phyloP scores from a whole-genome alignment of 208 protist species.

The Herpetomonas samuelpessoai region DNA sequence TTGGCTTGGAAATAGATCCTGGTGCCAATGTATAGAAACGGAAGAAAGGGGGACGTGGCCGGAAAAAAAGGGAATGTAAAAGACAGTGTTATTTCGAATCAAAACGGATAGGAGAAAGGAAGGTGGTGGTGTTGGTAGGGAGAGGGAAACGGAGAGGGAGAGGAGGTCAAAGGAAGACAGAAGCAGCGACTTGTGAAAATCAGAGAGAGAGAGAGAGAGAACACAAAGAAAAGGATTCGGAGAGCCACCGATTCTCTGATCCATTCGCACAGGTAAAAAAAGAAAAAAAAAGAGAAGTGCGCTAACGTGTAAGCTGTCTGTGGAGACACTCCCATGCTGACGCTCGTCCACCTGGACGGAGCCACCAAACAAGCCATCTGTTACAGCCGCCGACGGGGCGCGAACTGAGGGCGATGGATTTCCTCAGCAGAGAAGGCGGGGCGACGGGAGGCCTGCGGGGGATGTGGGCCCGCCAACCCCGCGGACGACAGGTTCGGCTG shows the following conservation, averaged over 20 bases:
- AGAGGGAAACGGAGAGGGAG: no score
- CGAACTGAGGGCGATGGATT: no score
- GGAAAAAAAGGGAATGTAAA: neutral
- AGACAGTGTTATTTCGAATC: neutral
- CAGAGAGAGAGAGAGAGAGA: neutral
- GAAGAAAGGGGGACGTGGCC: neutral
- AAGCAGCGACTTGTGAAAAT: conserved; percentile 4
- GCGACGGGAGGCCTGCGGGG: no score
- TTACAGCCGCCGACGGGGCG: no score
- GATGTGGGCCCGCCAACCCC: neutral
- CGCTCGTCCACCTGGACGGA: neutral
- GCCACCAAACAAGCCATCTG: neutral
- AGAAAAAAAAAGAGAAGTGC: neutral
- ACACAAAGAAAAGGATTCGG: neutral
- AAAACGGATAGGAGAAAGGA: no score
- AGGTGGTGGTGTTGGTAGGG: no score
- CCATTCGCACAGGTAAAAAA: conserved; percentile 9
- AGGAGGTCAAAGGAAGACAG: conserved; percentile 10
- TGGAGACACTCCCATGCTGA: neutral
- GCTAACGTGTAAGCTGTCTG: neutral
- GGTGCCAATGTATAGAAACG: no score
- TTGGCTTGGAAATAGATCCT: neutral
- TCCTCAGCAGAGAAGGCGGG: no score
- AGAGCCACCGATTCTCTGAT: neutral
- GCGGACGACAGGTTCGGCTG: no score